These are phyloP conservation scores for Cyclostephanos tholiformis DNA, from an alignment of 108 stramenopile genomes.

Conservation along the genomic window DNA sequence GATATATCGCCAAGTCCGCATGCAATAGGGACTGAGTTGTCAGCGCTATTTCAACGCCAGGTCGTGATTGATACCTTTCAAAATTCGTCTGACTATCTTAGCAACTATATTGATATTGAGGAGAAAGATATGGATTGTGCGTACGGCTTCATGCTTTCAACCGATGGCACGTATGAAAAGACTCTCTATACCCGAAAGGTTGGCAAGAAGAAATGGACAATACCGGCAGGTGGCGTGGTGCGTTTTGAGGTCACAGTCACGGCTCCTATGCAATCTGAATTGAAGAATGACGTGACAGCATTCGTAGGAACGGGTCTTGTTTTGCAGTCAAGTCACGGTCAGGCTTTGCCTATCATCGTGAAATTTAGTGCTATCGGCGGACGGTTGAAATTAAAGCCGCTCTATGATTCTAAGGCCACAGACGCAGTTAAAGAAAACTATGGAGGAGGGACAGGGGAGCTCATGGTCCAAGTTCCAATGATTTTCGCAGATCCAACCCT, in stretches of 20 bases:
- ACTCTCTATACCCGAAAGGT: conserved; percentile 31
- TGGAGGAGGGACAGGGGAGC: neutral
- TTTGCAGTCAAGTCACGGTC: conserved; percentile 69
- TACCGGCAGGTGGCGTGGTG: conserved; percentile 73
- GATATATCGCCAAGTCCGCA: conserved; percentile 33
- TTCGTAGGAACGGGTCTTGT: conserved; percentile 70
- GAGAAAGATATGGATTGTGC: conserved; percentile 21
- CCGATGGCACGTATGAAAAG: conserved; percentile 49
- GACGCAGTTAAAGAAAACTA: too few relatives aligned
- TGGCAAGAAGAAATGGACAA: conserved; percentile 35
- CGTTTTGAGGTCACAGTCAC: conserved; percentile 63
- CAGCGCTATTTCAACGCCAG: conserved; percentile 26
- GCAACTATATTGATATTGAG: conserved; percentile 2
- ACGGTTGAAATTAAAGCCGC: conserved; percentile 52
- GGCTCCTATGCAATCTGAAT: conserved; percentile 41
- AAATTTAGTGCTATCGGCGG: conserved; percentile 69
- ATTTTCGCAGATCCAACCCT: conserved; percentile 14
- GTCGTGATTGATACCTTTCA: conserved; percentile 19
- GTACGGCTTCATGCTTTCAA: conserved; percentile 60
- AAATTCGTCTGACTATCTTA: conserved; percentile 17
- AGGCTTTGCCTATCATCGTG: conserved; percentile 67
- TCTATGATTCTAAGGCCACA: neutral
- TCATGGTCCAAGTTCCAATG: conserved; percentile 24
- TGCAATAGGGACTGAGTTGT: conserved; percentile 26
- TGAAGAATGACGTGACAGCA: conserved; percentile 65